Base-by-base conservation (phyloP, 2,329 filamentous ascomycete genomes). In the Ophiostoma perfectum region DNA sequence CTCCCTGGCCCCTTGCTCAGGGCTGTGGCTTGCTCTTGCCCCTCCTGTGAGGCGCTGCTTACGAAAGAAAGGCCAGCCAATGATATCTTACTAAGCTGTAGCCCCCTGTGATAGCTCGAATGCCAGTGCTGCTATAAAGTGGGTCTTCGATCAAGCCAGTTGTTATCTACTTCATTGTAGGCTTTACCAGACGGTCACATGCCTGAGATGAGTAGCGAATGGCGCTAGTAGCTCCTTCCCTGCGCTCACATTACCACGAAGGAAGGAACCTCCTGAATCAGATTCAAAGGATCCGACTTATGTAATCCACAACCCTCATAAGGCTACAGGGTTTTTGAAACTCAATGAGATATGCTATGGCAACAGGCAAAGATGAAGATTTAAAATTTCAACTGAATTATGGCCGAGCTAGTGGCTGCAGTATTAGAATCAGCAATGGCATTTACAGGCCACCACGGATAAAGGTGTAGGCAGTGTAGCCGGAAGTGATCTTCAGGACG, bases 401-500 rank as follows among this genome's bases (percentile, higher is more conserved):
- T 9, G n/a, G 14, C 18, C n/a, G 4, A 27, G 49, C 27, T 55
- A 27, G 9, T 18, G 49, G 18, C 49, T 12, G 12, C 12, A 9
- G 42, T 12, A 44, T 44, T 18, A 55, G 14, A 55, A 18, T 55
- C 27, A 18, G n/a, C 49, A 27, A 55, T 55, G 47, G 14, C 14
- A 5, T 41, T 62, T 27, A 65, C 27, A 49, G 41, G 36, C 42
- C 4, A n/a, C 49, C 16, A 16, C 8, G 11, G 55, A 71, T 66
- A 41, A 81, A 75, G 66, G 76, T 77, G 64, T 80, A 73, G 12
- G 78, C 75, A 9, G 81, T 77, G 73, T 81, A 81, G n/a, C 78
- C 74, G 12, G 83, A 80, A 74, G 80, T 78, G 47, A 79, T 64
- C 72, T 80, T 81, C 49, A 86, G 74, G 4, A 70, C 67, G 0